Conservation (phyloP, 805 yeast species). For the Candida incommunis region DNA sequence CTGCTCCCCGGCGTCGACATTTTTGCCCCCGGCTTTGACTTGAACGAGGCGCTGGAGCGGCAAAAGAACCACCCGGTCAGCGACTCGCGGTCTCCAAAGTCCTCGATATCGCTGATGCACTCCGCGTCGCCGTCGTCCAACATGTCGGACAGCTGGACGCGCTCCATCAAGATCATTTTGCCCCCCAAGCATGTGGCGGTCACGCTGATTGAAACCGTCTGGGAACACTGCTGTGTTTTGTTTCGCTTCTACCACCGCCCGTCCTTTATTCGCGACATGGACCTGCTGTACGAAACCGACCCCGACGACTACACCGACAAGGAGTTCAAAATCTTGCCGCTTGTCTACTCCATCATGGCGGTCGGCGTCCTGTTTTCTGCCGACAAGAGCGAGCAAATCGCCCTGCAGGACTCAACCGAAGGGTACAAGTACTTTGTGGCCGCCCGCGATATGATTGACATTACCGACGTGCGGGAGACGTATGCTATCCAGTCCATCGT, state of each 20-base stretch:
- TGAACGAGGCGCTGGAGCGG: slow-evolving; percentile 11
- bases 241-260: slow-evolving; percentile 82
- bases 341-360: slow-evolving; percentile 77
- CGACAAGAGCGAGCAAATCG: slow-evolving; percentile 31
- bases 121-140: slow-evolving; percentile 9
- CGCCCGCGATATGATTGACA: slow-evolving; percentile 66
- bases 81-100: slow-evolving; percentile 3
- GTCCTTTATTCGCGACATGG: slow-evolving; percentile 57
- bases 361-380: slow-evolving; percentile 60
- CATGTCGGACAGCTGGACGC: slow-evolving; percentile 22
- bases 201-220: slow-evolving; percentile 56
- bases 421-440: slow-evolving; percentile 71
- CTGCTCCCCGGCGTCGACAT: slow-evolving; percentile 29
- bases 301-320: slow-evolving; percentile 58
- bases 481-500: slow-evolving; percentile 76
- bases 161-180: slow-evolving; percentile 43
- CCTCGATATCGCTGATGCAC: slow-evolving; percentile 3
- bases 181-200: slow-evolving; percentile 68
- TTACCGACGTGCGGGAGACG: slow-evolving; percentile 71
- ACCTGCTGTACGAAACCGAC: slow-evolving; percentile 60
- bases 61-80: neutral
- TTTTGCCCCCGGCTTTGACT: slow-evolving; percentile 18
- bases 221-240: slow-evolving; percentile 77
- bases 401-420: slow-evolving; percentile 30
- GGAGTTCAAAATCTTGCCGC: slow-evolving; percentile 62